Percentiles rank a stretch among this genome's conserved stretches.
phyloP scores from a whole-genome alignment of 305 asterid genomes.

The Fraxinus sp. region DNA sequence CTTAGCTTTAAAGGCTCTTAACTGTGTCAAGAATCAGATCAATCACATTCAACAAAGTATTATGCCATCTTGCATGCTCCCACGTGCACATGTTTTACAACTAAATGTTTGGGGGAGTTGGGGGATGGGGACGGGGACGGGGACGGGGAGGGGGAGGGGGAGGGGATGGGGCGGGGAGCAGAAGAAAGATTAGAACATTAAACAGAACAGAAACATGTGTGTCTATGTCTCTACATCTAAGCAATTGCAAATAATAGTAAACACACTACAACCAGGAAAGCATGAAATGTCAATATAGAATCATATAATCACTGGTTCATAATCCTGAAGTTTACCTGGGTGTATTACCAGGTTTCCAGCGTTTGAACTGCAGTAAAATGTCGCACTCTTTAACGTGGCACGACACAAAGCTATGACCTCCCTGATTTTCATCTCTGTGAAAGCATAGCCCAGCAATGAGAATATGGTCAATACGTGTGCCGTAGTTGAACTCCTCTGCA shows the following conservation, averaged over 20 bases:
- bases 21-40: background rate
- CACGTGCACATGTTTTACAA: background rate
- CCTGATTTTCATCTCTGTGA: conserved; percentile 55
- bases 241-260: background rate
- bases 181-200: conserved; percentile 1
- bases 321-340: conserved; percentile 56
- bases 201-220: conserved; percentile 12
- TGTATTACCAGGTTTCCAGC: conserved; percentile 78
- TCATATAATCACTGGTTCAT: conserved; percentile 14
- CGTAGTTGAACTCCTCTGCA: conserved; percentile 90
- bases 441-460: conserved; percentile 85
- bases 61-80: background rate
- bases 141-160: too few species aligned
- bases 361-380: conserved; percentile 71
- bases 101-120: background rate
- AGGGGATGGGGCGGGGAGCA: background rate
- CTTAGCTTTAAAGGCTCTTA: background rate
- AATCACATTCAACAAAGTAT: background rate
- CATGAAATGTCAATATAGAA: conserved; percentile 16
- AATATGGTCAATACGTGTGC: conserved; percentile 93
- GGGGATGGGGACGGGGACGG: too few species aligned
- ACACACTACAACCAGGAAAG: conserved; percentile 4
- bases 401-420: conserved; percentile 53
- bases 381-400: conserved; percentile 91
- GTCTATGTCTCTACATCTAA: background rate